Conservation (phyloP, 73 alveolate genomes). For the Paramecium caudatum region DNA sequence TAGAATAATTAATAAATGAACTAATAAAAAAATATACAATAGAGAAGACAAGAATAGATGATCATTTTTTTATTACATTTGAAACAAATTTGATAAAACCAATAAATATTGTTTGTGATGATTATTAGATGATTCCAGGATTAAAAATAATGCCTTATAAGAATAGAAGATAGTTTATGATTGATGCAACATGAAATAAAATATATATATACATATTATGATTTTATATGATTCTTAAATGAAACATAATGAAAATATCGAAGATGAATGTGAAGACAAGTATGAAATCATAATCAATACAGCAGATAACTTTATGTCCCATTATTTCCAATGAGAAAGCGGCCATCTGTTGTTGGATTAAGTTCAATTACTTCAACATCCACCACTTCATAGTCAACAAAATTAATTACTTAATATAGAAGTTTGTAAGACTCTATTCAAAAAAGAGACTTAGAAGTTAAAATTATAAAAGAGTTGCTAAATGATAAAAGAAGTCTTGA, state of each 20-base stretch:
- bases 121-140: no score
- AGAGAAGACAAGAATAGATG: no score
- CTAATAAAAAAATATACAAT: no score
- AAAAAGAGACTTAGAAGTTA: constrained; percentile 31
- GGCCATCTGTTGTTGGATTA: constrained; percentile 37
- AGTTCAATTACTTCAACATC: not conserved
- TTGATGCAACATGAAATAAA: no score
- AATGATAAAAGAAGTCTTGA: not conserved
- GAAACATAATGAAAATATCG: constrained; percentile 25
- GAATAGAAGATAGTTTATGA: no score
- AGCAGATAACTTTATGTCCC: constrained; percentile 36
- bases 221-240: constrained; percentile 23
- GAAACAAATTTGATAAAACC: no score
- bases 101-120: no score
- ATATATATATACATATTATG: no score
- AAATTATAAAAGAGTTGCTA: not conserved
- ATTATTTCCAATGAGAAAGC: constrained; percentile 36
- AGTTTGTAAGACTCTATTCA: not conserved
- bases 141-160: no score
- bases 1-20: no score
- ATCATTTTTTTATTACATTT: no score
- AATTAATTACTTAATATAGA: constrained; percentile 7
- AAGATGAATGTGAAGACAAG: constrained; percentile 59
- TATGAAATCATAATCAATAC: constrained; percentile 6
- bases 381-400: constrained; percentile 40